These are phyloP conservation scores for Hypoxylon crocopeplum DNA, from an alignment of 495 filamentous ascomycete species.

Conservation along the genomic window DNA sequence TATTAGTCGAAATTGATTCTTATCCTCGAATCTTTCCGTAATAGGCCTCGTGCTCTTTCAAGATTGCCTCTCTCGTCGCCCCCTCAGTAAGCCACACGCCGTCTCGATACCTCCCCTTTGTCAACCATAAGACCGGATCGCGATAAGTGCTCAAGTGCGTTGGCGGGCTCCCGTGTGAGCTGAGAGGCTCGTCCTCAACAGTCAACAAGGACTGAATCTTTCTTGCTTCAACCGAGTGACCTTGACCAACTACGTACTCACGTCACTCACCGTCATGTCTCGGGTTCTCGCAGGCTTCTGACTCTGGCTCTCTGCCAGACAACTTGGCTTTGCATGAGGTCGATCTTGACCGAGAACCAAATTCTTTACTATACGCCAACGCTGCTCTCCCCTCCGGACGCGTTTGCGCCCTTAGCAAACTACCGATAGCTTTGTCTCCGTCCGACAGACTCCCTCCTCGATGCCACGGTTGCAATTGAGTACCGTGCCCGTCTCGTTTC, in stretches of 20 bases:
- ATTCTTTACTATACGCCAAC: slow-evolving; percentile 14
- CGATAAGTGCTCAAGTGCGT: slow-evolving; percentile 29
- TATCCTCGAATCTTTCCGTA: not conserved
- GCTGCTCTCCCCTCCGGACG: slow-evolving; percentile 16
- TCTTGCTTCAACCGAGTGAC: slow-evolving; percentile 8
- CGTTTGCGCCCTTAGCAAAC: slow-evolving; percentile 32
- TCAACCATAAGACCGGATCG: slow-evolving; percentile 25
- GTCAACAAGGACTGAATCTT: slow-evolving; percentile 9
- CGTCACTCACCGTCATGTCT: slow-evolving; percentile 56
- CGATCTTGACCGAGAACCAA: slow-evolving; percentile 34
- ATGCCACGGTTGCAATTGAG: slow-evolving; percentile 43
- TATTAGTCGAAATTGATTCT: too few species aligned
- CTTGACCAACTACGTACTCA: slow-evolving; percentile 44
- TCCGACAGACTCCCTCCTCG: slow-evolving; percentile 21
- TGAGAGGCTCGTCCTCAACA: slow-evolving; percentile 35
- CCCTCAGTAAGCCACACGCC: slow-evolving; percentile 15
- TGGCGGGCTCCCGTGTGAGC: slow-evolving; percentile 21
- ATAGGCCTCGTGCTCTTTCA: slow-evolving; percentile 13
- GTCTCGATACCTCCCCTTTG: slow-evolving; percentile 33
- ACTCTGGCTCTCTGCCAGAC: slow-evolving; percentile 58
- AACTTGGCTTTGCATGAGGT: slow-evolving; percentile 43
- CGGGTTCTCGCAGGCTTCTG: slow-evolving; percentile 53
- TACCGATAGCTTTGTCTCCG: slow-evolving; percentile 19
- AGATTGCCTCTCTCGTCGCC: not conserved
- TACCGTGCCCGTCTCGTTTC: slow-evolving; percentile 24